phyloP scores from a whole-genome alignment of 2,329 filamentous ascomycete species.

The Talaromyces marneffei region DNA sequence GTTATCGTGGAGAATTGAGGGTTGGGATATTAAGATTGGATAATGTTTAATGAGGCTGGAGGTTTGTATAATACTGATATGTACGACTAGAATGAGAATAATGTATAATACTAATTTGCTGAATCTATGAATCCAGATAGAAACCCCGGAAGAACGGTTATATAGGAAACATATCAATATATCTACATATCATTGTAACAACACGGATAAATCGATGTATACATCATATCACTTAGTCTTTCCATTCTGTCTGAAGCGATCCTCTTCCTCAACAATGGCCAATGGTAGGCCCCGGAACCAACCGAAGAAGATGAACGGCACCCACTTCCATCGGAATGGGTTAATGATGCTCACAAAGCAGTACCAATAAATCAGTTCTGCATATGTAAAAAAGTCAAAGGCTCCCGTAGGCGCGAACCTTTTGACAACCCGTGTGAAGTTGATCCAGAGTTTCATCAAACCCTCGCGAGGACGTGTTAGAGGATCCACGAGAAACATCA shows the following conservation, averaged over 20 bases:
- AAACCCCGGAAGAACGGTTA: no score
- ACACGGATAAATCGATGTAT: not conserved
- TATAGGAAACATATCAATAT: not conserved
- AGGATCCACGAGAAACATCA: conserved; percentile 81
- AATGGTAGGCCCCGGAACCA: conserved; percentile 62
- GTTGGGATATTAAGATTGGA: not conserved
- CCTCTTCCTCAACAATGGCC: conserved; percentile 61
- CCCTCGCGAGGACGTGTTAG: conserved; percentile 63
- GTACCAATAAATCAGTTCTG: conserved; percentile 82
- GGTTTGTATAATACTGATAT: not conserved
- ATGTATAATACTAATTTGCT: not conserved
- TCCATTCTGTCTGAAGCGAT: conserved; percentile 41
- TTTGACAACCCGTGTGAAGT: conserved; percentile 72
- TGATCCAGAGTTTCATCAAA: conserved; percentile 82
- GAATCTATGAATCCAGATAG: not conserved
- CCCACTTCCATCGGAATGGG: conserved; percentile 89
- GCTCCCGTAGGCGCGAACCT: conserved; percentile 62
- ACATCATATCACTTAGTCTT: conserved; percentile 6
- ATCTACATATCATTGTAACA: not conserved
- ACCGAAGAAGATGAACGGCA: conserved; percentile 73
- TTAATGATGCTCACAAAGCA: conserved; percentile 71
- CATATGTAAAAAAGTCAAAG: conserved; percentile 86
- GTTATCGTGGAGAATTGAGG: not conserved
- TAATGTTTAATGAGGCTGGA: not conserved
- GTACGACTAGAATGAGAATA: not conserved